A percentile compares a stretch with the other conserved stretches of the same genome.
Conservation (phyloP, 768 basidiomycete genomes). For the Favolaschia claudopus region DNA sequence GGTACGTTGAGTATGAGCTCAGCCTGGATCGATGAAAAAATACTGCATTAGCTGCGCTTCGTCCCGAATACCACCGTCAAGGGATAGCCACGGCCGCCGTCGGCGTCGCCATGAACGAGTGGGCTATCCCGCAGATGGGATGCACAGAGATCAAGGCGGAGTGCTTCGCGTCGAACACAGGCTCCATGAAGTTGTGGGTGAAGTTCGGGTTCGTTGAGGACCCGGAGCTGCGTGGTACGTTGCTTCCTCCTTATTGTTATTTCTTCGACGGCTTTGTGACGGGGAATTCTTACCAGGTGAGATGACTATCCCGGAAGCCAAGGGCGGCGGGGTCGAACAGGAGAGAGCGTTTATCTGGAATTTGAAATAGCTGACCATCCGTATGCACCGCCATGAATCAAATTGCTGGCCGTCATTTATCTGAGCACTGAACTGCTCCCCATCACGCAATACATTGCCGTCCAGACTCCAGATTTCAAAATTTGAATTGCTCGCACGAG, state of each 20-base stretch:
- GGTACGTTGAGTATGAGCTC: conserved; percentile 11
- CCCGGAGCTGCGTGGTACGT: background rate
- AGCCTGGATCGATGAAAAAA: too few relatives aligned
- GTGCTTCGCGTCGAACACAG: conserved; percentile 9
- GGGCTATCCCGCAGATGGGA: conserved; percentile 25
- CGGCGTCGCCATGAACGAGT: conserved; percentile 14
- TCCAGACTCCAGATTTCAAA: too few relatives aligned
- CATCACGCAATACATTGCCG: too few relatives aligned
- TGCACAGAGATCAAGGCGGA: conserved; percentile 23
- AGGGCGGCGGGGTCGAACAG: conserved; percentile 13
- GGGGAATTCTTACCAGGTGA: background rate
- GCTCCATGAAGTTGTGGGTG: conserved; percentile 21
- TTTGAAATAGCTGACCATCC: too few relatives aligned
- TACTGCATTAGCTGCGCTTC: conserved; percentile 14
- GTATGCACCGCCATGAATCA: too few relatives aligned
- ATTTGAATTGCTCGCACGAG: too few relatives aligned
- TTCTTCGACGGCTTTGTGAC: background rate
- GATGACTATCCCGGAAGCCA: background rate
- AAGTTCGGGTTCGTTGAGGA: conserved; percentile 25
- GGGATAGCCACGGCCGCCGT: conserved; percentile 25
- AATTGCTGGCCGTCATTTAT: too few relatives aligned
- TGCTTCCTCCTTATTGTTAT: background rate
- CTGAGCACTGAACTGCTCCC: too few relatives aligned
- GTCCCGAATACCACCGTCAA: conserved; percentile 14
- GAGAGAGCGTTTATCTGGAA: background rate